These are phyloP conservation scores for Salisapilia sapeloensis DNA, from an alignment of 352 stramenopile species.

Conservation along the genomic window DNA sequence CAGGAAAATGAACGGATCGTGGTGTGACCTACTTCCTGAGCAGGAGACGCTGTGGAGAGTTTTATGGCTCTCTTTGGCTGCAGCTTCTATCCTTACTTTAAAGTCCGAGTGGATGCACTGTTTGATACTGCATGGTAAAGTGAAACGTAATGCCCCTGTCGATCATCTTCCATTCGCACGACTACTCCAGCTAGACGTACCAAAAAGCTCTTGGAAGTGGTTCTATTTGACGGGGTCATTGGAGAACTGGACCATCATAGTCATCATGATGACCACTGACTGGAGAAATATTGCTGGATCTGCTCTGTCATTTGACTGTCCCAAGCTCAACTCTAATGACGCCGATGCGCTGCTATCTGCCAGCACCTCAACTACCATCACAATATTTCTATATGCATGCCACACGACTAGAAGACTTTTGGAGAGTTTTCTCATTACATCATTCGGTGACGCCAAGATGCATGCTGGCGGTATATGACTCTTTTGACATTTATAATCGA, in stretches of 20 bases:
- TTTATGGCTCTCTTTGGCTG: too few relatives aligned
- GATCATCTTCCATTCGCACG: too few relatives aligned
- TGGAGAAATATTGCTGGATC: conserved; percentile 13
- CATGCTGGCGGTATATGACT: too few relatives aligned
- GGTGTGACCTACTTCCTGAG: too few relatives aligned
- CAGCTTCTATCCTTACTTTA: too few relatives aligned
- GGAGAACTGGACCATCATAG: conserved; percentile 17
- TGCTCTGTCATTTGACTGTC: conserved; percentile 15
- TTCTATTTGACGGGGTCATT: conserved; percentile 48
- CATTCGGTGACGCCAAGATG: conserved; percentile 52
- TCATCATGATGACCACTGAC: conserved; percentile 12
- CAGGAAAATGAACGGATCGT: too few relatives aligned
- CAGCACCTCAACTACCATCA: conserved; percentile 14
- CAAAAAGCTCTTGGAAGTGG: conserved; percentile 57
- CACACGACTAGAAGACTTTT: conserved; percentile 37
- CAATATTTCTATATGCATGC: conserved; percentile 29
- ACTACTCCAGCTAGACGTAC: too few relatives aligned
- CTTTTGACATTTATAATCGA: too few relatives aligned
- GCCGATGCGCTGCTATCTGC: conserved; percentile 5
- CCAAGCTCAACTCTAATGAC: conserved; percentile 6
- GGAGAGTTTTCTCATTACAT: conserved; percentile 38
- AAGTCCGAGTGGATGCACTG: too few relatives aligned
- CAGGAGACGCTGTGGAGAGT: too few relatives aligned
- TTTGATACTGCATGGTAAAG: too few relatives aligned
- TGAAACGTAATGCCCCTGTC: too few relatives aligned